phyloP scores from a whole-genome alignment of 129 eudicot species.

The Ambrosia artemisiifolia region DNA sequence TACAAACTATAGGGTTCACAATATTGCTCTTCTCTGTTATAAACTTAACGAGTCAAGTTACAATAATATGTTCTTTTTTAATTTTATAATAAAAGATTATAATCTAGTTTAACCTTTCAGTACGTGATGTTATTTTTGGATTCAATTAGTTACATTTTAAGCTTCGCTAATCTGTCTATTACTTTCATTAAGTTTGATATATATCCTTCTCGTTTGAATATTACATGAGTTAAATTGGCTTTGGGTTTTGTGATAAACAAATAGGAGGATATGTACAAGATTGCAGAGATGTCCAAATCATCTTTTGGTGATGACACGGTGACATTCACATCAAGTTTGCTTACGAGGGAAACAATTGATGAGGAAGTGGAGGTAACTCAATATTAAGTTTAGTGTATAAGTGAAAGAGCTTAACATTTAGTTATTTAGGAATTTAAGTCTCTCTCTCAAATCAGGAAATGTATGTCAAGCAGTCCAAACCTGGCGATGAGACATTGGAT shows the following conservation, averaged over 20 bases:
- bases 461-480: background rate
- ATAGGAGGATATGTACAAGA: slow-evolving; percentile 2
- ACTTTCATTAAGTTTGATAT: background rate
- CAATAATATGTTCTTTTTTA: background rate
- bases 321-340: background rate
- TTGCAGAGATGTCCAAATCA: background rate
- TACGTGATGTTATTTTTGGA: background rate
- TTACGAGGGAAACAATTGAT: background rate
- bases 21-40: no score
- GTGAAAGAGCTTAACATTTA: background rate
- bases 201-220: background rate
- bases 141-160: background rate
- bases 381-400: background rate
- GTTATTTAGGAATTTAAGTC: background rate
- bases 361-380: slow-evolving; percentile 8
- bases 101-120: background rate
- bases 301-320: background rate
- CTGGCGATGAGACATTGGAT: background rate
- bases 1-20: no score
- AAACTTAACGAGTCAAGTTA: background rate
- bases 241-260: background rate
- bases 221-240: no score
- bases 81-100: background rate
- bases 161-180: background rate
- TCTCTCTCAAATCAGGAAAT: background rate